These are phyloP conservation scores for Strobilomyces dryophilus DNA, from an alignment of 768 basidiomycete genomes.

Conservation along the genomic window DNA sequence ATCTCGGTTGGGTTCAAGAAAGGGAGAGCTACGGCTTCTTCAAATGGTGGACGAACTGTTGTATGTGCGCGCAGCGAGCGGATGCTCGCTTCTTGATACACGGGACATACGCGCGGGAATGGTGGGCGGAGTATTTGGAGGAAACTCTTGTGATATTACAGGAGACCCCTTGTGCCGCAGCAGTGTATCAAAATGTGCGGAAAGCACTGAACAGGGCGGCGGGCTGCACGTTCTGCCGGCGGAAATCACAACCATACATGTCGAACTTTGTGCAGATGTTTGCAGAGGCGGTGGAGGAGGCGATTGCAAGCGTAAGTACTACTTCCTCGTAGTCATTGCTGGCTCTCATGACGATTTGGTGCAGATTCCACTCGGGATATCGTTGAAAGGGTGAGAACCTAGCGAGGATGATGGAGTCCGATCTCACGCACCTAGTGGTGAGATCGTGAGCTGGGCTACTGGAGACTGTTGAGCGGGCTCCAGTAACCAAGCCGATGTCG, in stretches of 20 bases:
- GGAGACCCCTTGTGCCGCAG: slow-evolving; percentile 22
- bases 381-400: slow-evolving; percentile 1
- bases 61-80: slow-evolving; percentile 18
- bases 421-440: background rate
- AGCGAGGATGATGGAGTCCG: background rate
- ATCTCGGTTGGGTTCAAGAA: slow-evolving; percentile 21
- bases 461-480: background rate
- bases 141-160: slow-evolving; percentile 17
- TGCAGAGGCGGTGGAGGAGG: slow-evolving; percentile 18
- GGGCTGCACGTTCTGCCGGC: slow-evolving; percentile 19
- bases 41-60: slow-evolving; percentile 29
- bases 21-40: slow-evolving; percentile 22
- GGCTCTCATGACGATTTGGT: background rate
- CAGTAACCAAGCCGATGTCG: background rate
- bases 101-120: slow-evolving; percentile 24
- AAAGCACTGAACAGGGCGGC: slow-evolving; percentile 18
- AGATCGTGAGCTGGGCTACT: background rate
- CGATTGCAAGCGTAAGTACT: slow-evolving; percentile 17
- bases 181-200: slow-evolving; percentile 11
- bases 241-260: slow-evolving; percentile 16
- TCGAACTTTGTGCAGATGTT: slow-evolving; percentile 23
- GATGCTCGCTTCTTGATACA: slow-evolving; percentile 25
- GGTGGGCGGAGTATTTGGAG: slow-evolving; percentile 33
- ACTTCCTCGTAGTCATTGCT: background rate
- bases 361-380: slow-evolving; percentile 21